Evolutionary conservation across 208 protist genomes (phyloP).

Genomic region (Novymonas esmeraldas): DNA sequence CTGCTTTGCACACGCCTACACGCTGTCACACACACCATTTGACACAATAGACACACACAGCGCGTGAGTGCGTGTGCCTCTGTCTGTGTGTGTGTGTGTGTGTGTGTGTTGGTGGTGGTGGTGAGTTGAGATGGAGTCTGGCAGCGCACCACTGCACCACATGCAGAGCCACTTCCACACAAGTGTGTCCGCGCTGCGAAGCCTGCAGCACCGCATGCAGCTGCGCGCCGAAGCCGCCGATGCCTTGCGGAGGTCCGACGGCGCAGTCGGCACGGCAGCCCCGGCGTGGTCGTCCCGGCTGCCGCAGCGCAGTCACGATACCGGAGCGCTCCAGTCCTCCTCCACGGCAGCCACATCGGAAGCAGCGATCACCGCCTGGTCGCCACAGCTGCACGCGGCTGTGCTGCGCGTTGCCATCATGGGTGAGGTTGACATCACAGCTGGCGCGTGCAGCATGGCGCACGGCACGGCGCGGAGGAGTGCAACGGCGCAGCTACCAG

Average conservation of each 20-base stretch:
- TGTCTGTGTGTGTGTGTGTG: constrained; percentile 8
- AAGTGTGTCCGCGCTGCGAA: constrained; percentile 39
- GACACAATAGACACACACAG: too few species aligned
- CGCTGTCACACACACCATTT: too few species aligned
- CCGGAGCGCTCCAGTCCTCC: too few species aligned
- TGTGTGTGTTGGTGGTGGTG: constrained; percentile 6
- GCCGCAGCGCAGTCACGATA: background rate
- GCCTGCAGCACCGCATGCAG: constrained; percentile 81
- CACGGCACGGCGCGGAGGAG: constrained; percentile 14
- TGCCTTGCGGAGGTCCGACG: too few species aligned
- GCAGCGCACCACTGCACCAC: background rate
- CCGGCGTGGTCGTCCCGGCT: too few species aligned
- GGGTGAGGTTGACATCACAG: constrained; percentile 72
- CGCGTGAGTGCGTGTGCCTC: background rate
- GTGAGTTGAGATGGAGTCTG: too few species aligned
- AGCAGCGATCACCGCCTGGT: background rate
- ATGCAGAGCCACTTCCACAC: constrained; percentile 4
- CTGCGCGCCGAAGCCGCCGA: constrained; percentile 36
- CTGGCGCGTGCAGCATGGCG: constrained; percentile 22
- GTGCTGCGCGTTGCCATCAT: constrained; percentile 39
- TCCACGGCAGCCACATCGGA: background rate
- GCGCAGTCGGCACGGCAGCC: too few species aligned
- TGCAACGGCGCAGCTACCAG: constrained; percentile 16
- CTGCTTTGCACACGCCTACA: too few species aligned
- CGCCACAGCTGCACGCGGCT: constrained; percentile 22